Percentiles rank a stretch among this genome's conserved stretches.
phyloP scores from a whole-genome alignment of 805 yeast species.

The Teunomyces pallodes region DNA sequence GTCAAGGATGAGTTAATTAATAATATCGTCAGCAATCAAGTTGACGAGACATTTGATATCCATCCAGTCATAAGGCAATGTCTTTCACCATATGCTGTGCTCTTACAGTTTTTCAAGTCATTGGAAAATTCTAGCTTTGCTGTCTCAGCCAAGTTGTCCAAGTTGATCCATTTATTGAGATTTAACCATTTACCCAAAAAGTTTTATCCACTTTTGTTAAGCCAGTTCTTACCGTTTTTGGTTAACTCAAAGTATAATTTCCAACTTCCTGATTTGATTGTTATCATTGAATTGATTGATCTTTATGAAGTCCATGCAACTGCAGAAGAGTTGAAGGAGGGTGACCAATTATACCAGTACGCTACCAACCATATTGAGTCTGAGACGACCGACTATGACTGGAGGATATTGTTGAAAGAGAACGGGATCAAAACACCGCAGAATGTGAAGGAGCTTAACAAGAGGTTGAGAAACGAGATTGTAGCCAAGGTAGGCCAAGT shows the following conservation, averaged over 20 bases:
- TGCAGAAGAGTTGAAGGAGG: constrained; percentile 24
- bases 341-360: constrained; percentile 30
- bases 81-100: constrained; percentile 67
- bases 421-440: constrained; percentile 20
- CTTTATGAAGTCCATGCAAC: constrained; percentile 26
- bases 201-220: constrained; percentile 46
- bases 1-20: constrained; percentile 57
- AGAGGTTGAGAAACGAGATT: constrained; percentile 30
- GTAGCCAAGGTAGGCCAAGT: constrained; percentile 34
- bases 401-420: constrained; percentile 29
- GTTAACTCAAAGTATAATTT: constrained; percentile 10
- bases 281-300: constrained; percentile 40
- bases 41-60: constrained; percentile 33
- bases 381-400: constrained; percentile 26
- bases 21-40: constrained; percentile 40
- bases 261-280: constrained; percentile 29
- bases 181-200: constrained; percentile 46
- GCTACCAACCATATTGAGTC: constrained; percentile 22
- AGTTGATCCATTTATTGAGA: constrained; percentile 47
- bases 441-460: constrained; percentile 22
- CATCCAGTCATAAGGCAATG: constrained; percentile 65
- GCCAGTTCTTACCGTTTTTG: constrained; percentile 48
- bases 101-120: constrained; percentile 47
- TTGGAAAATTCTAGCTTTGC: constrained; percentile 12
- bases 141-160: constrained; percentile 39